phyloP scores from a whole-genome alignment of 176 grass and related monocot species.

The Phyllostachys edulis region DNA sequence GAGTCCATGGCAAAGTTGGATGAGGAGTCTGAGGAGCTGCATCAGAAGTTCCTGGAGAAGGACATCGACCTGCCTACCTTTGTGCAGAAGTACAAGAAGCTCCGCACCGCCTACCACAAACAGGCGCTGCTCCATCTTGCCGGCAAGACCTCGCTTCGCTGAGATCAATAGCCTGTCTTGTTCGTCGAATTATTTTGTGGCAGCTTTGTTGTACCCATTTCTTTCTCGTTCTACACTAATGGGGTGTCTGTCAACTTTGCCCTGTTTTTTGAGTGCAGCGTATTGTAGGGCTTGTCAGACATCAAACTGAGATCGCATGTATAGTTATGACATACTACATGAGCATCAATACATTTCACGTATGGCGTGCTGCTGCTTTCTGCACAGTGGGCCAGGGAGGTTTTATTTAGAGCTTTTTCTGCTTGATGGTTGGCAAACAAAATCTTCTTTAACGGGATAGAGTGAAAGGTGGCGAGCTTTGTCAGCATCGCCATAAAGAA shows the following conservation, averaged over 20 bases:
- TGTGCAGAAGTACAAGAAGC: conserved; percentile 92
- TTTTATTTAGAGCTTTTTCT: background rate
- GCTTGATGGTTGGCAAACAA: background rate
- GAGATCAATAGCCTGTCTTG: background rate
- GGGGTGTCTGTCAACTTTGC: background rate
- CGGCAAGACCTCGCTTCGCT: conserved; percentile 62
- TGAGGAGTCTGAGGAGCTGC: conserved; percentile 74
- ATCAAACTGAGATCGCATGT: conserved; percentile 10
- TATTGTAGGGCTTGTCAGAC: conserved; percentile 3
- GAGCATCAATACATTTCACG: background rate
- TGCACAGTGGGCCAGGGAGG: background rate
- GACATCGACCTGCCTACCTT: conserved; percentile 71
- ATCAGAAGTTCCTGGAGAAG: conserved; percentile 72
- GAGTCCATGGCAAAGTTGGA: conserved; percentile 63
- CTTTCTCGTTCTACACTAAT: background rate
- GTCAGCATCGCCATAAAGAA: conserved; percentile 18
- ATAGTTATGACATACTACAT: conserved; percentile 11
- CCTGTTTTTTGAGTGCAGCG: background rate
- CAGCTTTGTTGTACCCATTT: conserved; percentile 8
- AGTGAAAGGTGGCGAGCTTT: background rate
- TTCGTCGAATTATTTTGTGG: background rate
- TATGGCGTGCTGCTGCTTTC: background rate
- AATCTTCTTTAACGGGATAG: background rate
- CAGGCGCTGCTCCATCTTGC: conserved; percentile 79
- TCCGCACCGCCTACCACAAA: conserved; percentile 67